Evolutionary conservation across 257 asterid genomes (phyloP), one percentile per base, ranked within the genome.

Genomic region (Przewalskia tangutica): DNA sequence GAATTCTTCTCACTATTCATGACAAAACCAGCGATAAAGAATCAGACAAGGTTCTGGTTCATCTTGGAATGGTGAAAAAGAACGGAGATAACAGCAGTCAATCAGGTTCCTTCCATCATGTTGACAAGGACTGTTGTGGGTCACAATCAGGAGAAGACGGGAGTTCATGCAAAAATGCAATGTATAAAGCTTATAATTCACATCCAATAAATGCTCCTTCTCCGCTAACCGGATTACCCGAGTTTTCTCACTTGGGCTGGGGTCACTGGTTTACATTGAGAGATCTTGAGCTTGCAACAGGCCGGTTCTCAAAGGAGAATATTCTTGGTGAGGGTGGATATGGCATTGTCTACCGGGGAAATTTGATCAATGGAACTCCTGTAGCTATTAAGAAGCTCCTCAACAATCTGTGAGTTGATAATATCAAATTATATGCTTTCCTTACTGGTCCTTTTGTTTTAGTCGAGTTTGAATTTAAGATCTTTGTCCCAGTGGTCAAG

Each of bases 201-300:
- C 93, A 88, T 84, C 92, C 92, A 14, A 85, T 92, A 20, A 88
- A 97, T 7, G 95, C 93, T 79, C 97, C 98, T 81, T 95, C 98
- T 81, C 97, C 98, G 77, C 86, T 95, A 51, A 84, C 83, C 54
- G 99, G 99, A n/a, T 85, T 95, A 77, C 99, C 99, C 4, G 99
- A 95, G 79, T 90, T 91, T 85, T 94, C 99, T 20, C 95, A 95
- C 78, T 83, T 93, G 86, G 99, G 99, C n/a, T 95, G 99, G 99
- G 99, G 99, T n/a, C 99, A 95, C 78, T 95, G 99, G 97, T 95
- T 95, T 85, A 95, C 99, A 11, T 78, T 95, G 65, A 81, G 99
- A 83, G 98, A 93, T 85, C 97, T 95, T 48, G 97, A 95, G 79
- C 84, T 87, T 53, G 98, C 99, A 7, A 95, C 99, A 7, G 89